phyloP scores from a whole-genome alignment of 202 grass and related monocot genomes.

The Carex arenaria region DNA sequence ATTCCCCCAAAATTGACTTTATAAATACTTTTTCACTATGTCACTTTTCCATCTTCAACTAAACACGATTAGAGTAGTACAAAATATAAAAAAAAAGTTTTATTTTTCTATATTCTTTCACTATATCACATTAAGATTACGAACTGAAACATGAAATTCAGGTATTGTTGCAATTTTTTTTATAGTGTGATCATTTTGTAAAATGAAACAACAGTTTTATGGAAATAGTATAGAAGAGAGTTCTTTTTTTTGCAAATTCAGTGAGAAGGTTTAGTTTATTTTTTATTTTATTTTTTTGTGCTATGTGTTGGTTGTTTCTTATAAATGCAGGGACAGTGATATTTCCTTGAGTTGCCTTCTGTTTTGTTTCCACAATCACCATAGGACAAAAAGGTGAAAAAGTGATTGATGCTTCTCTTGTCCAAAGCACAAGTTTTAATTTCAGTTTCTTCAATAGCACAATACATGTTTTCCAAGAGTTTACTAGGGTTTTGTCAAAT shows the following conservation, averaged over 20 bases:
- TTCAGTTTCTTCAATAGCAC: neutral
- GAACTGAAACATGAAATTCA: too few relatives aligned
- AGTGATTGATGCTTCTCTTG: neutral
- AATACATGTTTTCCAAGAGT: neutral
- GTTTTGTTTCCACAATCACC: neutral
- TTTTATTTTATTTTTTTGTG: neutral
- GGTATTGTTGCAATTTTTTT: too few relatives aligned
- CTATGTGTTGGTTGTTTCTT: neutral
- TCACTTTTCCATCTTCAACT: too few relatives aligned
- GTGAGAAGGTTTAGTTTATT: neutral
- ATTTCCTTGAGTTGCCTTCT: neutral
- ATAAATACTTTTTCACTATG: too few relatives aligned
- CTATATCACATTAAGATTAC: too few relatives aligned
- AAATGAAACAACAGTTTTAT: neutral
- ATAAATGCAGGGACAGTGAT: conserved; percentile 12
- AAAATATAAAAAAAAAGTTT: too few relatives aligned
- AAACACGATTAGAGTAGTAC: too few relatives aligned
- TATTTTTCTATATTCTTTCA: too few relatives aligned
- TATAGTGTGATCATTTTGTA: neutral
- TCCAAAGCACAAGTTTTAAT: neutral
- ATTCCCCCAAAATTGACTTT: too few relatives aligned
- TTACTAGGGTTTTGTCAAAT: neutral
- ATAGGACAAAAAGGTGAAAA: neutral
- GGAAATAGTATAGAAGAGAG: neutral
- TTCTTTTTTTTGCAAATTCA: neutral